Evolutionary conservation across 805 yeast species (phyloP), one percentile per base, ranked within the genome.

Genomic region (Metschnikowia hibisci): DNA sequence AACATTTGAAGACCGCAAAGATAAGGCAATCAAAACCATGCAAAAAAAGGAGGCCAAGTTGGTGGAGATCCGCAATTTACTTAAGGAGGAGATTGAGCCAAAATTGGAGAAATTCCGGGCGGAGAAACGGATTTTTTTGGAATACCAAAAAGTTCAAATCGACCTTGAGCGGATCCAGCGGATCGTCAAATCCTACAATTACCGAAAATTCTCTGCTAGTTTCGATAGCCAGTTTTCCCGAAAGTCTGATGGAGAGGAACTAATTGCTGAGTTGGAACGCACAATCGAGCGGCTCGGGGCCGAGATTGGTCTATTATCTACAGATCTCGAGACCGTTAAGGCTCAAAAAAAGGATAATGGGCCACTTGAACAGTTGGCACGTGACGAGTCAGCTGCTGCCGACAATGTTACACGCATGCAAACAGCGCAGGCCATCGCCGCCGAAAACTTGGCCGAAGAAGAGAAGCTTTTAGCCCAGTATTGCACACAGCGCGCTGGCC

Each of bases 1-100:
- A 50, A 87, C 91, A 75, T 93, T 87, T 58, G 98, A 93, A 62
- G 96, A 89, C 48, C 79, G 96, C 50, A 82, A 91, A 55, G 95
- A 86, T 46, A 87, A 86, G 60, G 96, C 98, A 0, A 84, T 87
- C 55, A 82, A 86, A 58, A 87, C 96, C 2, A 88, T 93, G 88
- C 77, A 82, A 1, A 90, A 89, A 64, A 91, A 91, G 57, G 96
- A 93, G 54, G 76, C 84, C 12, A 90, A 90, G 56, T 73, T 93
- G 39, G 77, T 73, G 28, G 95, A 87, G 58, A 90, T 89, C 42
- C 75, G 85, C 52, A 73, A 76, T 25, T 64, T 90, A 34, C 69
- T 91, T 43, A 69, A 70, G 13, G 96, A 90, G 58, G 98, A 93
- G 61, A 91, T 93, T 47, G 95, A 87, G 58, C 99, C 99, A 4